Base-by-base conservation (phyloP, 768 basidiomycete genomes). In the Suillus placidus region DNA sequence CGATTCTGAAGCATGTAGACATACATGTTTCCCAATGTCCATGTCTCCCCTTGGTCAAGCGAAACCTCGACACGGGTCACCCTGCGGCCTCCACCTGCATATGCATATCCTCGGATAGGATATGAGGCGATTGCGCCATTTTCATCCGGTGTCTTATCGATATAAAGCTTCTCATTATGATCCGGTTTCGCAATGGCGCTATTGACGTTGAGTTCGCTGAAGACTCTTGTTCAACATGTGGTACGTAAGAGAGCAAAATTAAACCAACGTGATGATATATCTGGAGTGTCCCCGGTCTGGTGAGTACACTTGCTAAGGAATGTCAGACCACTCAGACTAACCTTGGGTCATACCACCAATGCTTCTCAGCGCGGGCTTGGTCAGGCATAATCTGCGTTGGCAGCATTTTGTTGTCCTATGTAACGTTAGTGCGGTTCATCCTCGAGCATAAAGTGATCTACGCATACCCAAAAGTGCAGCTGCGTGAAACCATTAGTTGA, bases 121-220 rank as follows among this genome's bases (percentile, higher is more conserved):
- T 88, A 88, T 34, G 45, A 16, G 55, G 66, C 37, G 7, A 71
- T 60, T 6, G 68, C 67, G 18, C 56, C 56, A 54, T 66, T 49
- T n/a, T 61, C 63, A 40, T 64, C 23, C 13, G 54, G 61, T 43
- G 23, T 37, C 47, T 69, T 64, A 6, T 62, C 64, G 9, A 74
- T 49, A 26, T 40, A 14, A 8, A 86, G 63, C 32, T 69, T 74
- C 65, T 89, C 88, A 43, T 82, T 78, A 71, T 89, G 88, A 32
- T 80, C 83, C 0, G 88, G 88, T 7, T 76, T 74, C 0, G 84
- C 85, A 40, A 89, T 84, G 0, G 80, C 87, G 58, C 83, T 83
- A 67, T 89, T 89, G 43, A 85, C 83, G 67, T 86, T 89, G 20
- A 89, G 77, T 58, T 89, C 87, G 65, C 83, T 84, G 69, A 81